phyloP scores from a whole-genome alignment of 2,329 filamentous ascomycete species.

The Ophiostoma sp. region DNA sequence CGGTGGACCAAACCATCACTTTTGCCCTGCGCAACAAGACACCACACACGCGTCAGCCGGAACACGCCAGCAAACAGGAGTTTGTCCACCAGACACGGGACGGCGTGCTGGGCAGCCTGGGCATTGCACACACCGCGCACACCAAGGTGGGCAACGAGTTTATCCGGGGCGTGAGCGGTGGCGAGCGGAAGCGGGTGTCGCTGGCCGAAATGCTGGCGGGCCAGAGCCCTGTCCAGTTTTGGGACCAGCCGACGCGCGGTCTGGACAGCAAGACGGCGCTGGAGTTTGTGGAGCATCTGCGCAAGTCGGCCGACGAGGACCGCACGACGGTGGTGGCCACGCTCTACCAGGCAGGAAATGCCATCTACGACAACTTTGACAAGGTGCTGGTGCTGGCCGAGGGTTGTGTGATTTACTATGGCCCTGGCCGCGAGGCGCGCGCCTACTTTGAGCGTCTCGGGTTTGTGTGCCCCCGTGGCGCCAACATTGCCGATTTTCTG shows the following conservation, averaged over 20 bases:
- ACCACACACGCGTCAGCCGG: constrained; percentile 58
- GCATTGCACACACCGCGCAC: constrained; percentile 70
- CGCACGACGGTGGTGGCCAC: constrained; percentile 65
- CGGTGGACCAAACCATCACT: constrained; percentile 64
- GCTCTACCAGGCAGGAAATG: constrained; percentile 71
- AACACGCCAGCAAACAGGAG: constrained; percentile 45
- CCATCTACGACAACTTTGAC: constrained; percentile 47
- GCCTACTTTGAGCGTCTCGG: constrained; percentile 67
- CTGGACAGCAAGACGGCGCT: constrained; percentile 66
- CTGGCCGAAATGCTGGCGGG: constrained; percentile 61
- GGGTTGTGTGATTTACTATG: constrained; percentile 51
- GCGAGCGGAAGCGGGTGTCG: constrained; percentile 68
- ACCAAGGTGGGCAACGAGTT: constrained; percentile 75
- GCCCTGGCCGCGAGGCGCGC: constrained; percentile 58
- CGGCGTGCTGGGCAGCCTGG: constrained; percentile 73
- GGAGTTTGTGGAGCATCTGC: constrained; percentile 64
- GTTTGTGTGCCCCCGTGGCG: constrained; percentile 64
- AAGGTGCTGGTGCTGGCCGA: constrained; percentile 30
- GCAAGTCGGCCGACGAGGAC: constrained; percentile 60
- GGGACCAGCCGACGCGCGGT: constrained; percentile 72
- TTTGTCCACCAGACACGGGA: constrained; percentile 63
- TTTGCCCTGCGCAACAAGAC: constrained; percentile 56
- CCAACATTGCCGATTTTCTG: constrained; percentile 70
- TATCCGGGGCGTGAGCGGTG: constrained; percentile 71
- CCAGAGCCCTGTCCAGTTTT: constrained; percentile 60